Evolutionary conservation across 2,329 filamentous ascomycete genomes (phyloP).

Genomic region (Cladosporium colombiae): DNA sequence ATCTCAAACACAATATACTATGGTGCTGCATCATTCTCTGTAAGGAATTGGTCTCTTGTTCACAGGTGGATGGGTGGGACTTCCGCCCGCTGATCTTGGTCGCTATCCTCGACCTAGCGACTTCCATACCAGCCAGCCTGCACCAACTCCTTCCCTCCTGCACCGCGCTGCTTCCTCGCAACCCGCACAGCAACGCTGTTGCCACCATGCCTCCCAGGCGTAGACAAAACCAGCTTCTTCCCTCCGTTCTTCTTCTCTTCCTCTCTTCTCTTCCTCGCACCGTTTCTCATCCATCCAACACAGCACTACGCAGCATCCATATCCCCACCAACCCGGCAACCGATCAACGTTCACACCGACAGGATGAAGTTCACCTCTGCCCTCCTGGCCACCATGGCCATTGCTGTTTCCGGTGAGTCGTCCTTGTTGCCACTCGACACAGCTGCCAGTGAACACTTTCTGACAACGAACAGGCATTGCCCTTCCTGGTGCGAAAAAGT

Average conservation of each 20-base stretch:
- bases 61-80: neutral
- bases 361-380: conserved; percentile 11
- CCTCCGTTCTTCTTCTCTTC: conserved; percentile 1
- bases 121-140: neutral
- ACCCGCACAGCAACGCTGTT: neutral
- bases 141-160: conserved; percentile 11
- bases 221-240: conserved; percentile 11
- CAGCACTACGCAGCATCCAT: conserved; percentile 18
- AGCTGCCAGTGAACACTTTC: neutral
- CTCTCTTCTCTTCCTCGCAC: conserved; percentile 8
- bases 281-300: conserved; percentile 14
- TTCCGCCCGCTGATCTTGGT: neutral
- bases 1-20: neutral
- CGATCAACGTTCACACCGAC: conserved; percentile 4
- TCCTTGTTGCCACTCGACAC: neutral
- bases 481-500: neutral
- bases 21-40: neutral
- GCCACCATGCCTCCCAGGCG: neutral
- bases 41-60: neutral
- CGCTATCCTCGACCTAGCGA: neutral
- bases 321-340: neutral
- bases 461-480: conserved; percentile 1
- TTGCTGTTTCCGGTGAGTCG: conserved; percentile 6
- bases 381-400: neutral
- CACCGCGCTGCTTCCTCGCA: neutral